Evolutionary conservation across 176 grass and related monocot genomes (phyloP).

Genomic region (Oryza rufipogon): DNA sequence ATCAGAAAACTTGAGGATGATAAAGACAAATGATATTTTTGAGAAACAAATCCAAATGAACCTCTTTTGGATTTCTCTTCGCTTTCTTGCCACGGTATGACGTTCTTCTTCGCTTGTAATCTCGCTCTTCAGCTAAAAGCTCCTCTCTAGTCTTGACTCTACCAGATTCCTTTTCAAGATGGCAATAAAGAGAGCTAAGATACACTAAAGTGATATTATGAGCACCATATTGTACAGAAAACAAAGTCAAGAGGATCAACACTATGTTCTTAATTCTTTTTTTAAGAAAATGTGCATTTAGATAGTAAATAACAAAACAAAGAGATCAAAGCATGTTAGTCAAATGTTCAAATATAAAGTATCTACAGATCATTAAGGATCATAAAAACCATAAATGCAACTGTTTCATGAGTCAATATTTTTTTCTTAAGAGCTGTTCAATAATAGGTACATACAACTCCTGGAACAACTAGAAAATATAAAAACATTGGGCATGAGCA

Average conservation of each 20-base stretch:
- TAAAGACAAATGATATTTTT: constrained; percentile 10
- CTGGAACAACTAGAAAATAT: constrained; percentile 14
- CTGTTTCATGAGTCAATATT: constrained; percentile 13
- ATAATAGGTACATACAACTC: not conserved
- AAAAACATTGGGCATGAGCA: constrained; percentile 1
- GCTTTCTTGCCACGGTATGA: constrained; percentile 97
- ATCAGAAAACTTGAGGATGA: constrained; percentile 22
- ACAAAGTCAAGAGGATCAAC: not conserved
- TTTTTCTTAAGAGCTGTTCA: not conserved
- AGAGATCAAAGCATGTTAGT: not conserved
- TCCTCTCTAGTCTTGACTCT: constrained; percentile 86
- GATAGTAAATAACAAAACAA: constrained; percentile 31
- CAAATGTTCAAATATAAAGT: constrained; percentile 10
- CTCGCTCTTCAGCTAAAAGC: constrained; percentile 95
- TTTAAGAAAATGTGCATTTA: not conserved
- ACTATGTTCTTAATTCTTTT: constrained; percentile 12
- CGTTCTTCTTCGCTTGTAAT: constrained; percentile 95
- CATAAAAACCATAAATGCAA: constrained; percentile 13
- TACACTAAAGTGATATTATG: not conserved
- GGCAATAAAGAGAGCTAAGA: not conserved
- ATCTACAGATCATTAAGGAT: constrained; percentile 20
- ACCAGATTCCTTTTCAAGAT: constrained; percentile 57
- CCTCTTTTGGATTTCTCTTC: constrained; percentile 87
- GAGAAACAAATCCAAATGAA: constrained; percentile 38
- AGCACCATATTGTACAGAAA: not conserved